A percentile compares a stretch with the other conserved stretches of the same genome.
These are phyloP conservation scores for Talaromyces pinophilus DNA, from an alignment of 2,329 filamentous ascomycete genomes.

Conservation along the genomic window DNA sequence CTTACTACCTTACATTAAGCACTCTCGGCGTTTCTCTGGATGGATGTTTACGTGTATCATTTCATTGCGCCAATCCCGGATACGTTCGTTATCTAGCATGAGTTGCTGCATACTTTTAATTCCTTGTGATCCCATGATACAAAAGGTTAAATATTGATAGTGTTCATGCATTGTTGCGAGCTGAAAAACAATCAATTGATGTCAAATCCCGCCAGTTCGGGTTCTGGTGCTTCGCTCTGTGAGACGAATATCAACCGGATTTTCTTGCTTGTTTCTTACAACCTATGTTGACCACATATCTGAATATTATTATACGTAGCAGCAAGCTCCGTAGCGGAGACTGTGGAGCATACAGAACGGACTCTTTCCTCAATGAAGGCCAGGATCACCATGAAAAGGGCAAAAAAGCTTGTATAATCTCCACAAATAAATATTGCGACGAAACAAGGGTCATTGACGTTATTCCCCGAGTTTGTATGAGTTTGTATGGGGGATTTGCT, in stretches of 20 bases:
- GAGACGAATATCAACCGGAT: neutral
- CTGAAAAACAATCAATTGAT: neutral
- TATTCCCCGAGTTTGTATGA: conserved; percentile 5
- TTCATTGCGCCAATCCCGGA: neutral
- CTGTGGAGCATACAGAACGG: neutral
- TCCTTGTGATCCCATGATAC: neutral
- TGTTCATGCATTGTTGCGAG: neutral
- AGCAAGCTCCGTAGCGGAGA: neutral
- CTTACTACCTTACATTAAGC: neutral
- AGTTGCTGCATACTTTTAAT: neutral
- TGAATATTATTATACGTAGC: neutral
- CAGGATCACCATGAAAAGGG: neutral
- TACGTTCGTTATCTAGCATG: neutral
- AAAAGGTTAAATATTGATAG: too few species aligned
- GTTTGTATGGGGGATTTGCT: neutral
- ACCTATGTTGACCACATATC: neutral
- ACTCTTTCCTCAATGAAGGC: conserved; percentile 4
- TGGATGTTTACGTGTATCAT: neutral
- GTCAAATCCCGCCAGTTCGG: neutral
- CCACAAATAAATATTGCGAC: conserved; percentile 12
- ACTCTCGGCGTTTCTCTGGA: neutral
- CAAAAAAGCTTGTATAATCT: conserved; percentile 1
- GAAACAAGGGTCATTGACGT: conserved; percentile 29
- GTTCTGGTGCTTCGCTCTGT: neutral
- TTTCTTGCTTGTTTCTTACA: neutral